Conservation (phyloP, 2,329 filamentous ascomycete genomes). For the Tolypocladium nubicola region DNA sequence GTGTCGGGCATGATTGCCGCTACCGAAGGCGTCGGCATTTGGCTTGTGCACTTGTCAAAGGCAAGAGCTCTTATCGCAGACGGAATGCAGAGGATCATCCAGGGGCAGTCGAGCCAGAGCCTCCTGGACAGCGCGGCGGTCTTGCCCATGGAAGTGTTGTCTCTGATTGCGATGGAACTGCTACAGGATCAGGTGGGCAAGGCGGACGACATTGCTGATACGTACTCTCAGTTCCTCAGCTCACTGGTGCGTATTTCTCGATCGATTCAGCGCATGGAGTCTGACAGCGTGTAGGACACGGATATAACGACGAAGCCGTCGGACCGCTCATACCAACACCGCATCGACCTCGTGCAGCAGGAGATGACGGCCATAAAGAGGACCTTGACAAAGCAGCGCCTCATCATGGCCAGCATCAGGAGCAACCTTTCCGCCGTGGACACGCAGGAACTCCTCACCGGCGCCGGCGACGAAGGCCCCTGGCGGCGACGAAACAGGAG, state of each 20-base stretch:
- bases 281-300: conserved; percentile 21
- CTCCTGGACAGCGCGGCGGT: conserved; percentile 26
- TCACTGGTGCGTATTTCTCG: conserved; percentile 21
- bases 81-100: conserved; percentile 26
- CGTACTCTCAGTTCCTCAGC: conserved; percentile 31
- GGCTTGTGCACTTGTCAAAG: conserved; percentile 18
- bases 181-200: conserved; percentile 26
- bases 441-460: conserved; percentile 6
- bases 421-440: conserved; percentile 10
- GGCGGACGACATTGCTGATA: conserved; percentile 26
- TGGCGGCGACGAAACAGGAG: conserved; percentile 1
- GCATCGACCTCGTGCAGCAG: conserved; percentile 28
- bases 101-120: conserved; percentile 16
- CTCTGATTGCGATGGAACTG: conserved; percentile 26
- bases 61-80: conserved; percentile 18
- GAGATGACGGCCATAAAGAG: conserved; percentile 27
- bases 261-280: not conserved
- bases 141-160: conserved; percentile 30
- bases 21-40: conserved; percentile 9
- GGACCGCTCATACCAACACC: conserved; percentile 28
- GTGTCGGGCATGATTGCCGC: conserved; percentile 24
- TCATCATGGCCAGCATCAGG: conserved; percentile 17
- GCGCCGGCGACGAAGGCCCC: conserved; percentile 3
- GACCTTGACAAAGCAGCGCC: conserved; percentile 21
- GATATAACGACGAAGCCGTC: conserved; percentile 28